Percentiles rank a stretch among this genome's conserved stretches.
Conservation (phyloP, 768 basidiomycete species). For the Lyophyllum shimeji region DNA sequence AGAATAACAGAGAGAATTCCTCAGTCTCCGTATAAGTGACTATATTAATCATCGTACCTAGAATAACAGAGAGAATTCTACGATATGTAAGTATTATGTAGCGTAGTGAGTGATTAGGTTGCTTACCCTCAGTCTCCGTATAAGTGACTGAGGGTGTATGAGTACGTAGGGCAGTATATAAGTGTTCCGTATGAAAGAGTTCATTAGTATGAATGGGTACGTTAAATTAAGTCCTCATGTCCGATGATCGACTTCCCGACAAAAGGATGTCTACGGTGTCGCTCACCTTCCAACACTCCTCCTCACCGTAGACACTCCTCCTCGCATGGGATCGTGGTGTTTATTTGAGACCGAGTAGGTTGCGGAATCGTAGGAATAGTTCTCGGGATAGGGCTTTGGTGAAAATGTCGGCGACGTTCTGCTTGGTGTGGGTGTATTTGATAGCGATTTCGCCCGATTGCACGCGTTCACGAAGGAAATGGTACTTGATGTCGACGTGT, state of each 20-base stretch:
- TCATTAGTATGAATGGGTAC: too few species aligned
- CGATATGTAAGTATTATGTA: background rate
- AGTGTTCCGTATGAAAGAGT: background rate
- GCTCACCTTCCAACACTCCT: too few species aligned
- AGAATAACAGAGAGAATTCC: background rate
- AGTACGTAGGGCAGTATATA: background rate
- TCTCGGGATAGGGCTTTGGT: background rate
- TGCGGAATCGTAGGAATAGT: background rate
- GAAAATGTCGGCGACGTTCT: conserved; percentile 5
- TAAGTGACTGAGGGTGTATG: background rate
- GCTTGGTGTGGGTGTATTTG: conserved; percentile 1
- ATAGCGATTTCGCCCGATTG: background rate
- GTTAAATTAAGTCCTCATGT: too few species aligned
- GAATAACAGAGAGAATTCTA: background rate
- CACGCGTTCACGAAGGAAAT: conserved; percentile 1
- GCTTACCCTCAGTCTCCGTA: background rate
- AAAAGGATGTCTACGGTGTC: too few species aligned
- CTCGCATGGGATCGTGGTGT: too few species aligned
- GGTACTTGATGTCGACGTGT: too few species aligned
- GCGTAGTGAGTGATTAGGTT: background rate
- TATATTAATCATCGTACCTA: background rate
- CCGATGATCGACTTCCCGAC: too few species aligned
- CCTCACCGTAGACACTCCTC: conserved; percentile 2
- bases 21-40: background rate
- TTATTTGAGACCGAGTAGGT: background rate